A percentile compares a stretch with the other conserved stretches of the same genome.
Evolutionary conservation across 257 asterid species (phyloP).

Genomic region (Echium plantagineum): DNA sequence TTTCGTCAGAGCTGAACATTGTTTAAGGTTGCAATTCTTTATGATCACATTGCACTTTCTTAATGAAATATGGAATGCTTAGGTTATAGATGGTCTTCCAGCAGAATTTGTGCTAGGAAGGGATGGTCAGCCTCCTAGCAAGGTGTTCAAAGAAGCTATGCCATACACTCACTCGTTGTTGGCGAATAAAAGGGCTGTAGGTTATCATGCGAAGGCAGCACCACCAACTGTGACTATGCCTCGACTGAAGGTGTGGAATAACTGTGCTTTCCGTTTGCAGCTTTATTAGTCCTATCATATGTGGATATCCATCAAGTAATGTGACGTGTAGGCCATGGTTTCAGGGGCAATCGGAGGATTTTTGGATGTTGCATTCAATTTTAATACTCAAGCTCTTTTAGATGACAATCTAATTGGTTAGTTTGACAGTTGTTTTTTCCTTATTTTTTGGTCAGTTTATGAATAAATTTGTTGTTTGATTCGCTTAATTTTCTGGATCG

Average conservation of each 20-base stretch:
- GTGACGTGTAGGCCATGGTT: constrained; percentile 62
- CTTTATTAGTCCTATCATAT: constrained; percentile 8
- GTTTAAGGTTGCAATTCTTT: constrained; percentile 2
- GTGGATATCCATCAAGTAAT: not conserved
- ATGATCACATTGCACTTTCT: constrained; percentile 1
- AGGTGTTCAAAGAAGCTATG: constrained; percentile 60
- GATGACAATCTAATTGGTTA: constrained; percentile 91
- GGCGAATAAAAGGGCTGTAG: constrained; percentile 54
- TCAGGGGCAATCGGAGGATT: constrained; percentile 94
- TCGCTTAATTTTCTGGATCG: constrained; percentile 5
- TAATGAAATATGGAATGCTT: constrained; percentile 5
- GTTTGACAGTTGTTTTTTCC: constrained; percentile 10
- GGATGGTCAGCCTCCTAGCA: constrained; percentile 58
- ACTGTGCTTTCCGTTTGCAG: not conserved
- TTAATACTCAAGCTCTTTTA: constrained; percentile 74
- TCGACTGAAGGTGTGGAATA: constrained; percentile 57
- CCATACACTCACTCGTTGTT: constrained; percentile 75
- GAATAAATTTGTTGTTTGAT: not conserved
- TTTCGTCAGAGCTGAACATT: constrained; percentile 3
- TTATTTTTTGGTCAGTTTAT: constrained; percentile 2
- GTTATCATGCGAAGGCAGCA: constrained; percentile 90
- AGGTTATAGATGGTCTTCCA: constrained; percentile 93
- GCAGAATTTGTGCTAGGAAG: constrained; percentile 89
- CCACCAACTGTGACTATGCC: constrained; percentile 99
- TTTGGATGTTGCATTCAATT: constrained; percentile 80